Conservation (phyloP, 2,329 filamentous ascomycete genomes). For the Xylariaceae sp. region DNA sequence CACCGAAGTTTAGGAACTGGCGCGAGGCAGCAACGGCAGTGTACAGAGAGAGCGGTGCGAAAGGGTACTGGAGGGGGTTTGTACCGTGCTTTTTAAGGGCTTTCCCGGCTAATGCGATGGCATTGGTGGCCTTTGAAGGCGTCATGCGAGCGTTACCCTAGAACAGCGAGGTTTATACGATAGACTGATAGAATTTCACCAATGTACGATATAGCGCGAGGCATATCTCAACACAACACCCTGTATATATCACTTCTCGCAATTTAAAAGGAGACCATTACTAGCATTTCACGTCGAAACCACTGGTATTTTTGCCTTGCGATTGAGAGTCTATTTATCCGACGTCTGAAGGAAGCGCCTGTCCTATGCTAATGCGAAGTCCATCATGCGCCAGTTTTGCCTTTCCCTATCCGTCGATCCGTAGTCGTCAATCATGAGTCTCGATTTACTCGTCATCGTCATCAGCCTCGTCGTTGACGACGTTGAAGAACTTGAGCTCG, state of each 20-base stretch:
- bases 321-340: slow-evolving; percentile 22
- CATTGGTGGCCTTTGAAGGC: slow-evolving; percentile 87
- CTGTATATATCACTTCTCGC: slow-evolving; percentile 1
- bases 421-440: slow-evolving; percentile 9
- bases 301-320: slow-evolving; percentile 14
- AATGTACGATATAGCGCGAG: not conserved
- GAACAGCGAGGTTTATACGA: slow-evolving; percentile 7
- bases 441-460: slow-evolving; percentile 93
- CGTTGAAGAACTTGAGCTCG: slow-evolving; percentile 99
- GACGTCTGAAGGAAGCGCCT: slow-evolving; percentile 17
- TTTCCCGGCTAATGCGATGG: slow-evolving; percentile 94
- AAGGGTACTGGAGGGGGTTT: slow-evolving; percentile 90
- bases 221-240: not conserved
- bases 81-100: slow-evolving; percentile 89
- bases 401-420: slow-evolving; percentile 7
- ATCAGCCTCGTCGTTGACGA: slow-evolving; percentile 95
- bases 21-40: slow-evolving; percentile 74
- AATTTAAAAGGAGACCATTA: slow-evolving; percentile 1
- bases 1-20: slow-evolving; percentile 71
- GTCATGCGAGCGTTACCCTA: slow-evolving; percentile 70
- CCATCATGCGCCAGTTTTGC: slow-evolving; percentile 13
- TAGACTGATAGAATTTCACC: not conserved
- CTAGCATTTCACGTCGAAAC: slow-evolving; percentile 9
- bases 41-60: slow-evolving; percentile 71
- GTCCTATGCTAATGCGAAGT: slow-evolving; percentile 16